Conservation (phyloP, 2,329 filamentous ascomycete species). For the Bipolaris oryzae region DNA sequence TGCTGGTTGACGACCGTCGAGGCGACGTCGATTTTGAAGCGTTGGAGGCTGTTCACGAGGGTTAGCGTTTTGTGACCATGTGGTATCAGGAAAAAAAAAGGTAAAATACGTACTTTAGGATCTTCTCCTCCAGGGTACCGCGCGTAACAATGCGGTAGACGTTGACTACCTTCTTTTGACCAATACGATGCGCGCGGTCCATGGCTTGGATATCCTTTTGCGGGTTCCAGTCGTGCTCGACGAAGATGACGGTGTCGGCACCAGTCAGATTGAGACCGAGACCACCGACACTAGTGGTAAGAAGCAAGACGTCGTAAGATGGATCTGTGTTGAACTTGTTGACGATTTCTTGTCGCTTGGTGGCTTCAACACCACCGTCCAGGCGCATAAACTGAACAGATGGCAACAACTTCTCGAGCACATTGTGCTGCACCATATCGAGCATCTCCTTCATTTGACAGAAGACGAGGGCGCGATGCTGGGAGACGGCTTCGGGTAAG, state of each 20-base stretch:
- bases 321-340: slow-evolving; percentile 99
- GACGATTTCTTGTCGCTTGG: slow-evolving; percentile 94
- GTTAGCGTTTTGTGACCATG: slow-evolving; percentile 15
- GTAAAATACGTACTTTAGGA: slow-evolving; percentile 68
- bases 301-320: slow-evolving; percentile 88
- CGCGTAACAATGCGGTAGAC: slow-evolving; percentile 96
- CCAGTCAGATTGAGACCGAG: slow-evolving; percentile 94
- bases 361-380: slow-evolving; percentile 90
- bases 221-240: slow-evolving; percentile 99
- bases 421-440: slow-evolving; percentile 96
- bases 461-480: slow-evolving; percentile 94
- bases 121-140: slow-evolving; percentile 97
- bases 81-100: not conserved
- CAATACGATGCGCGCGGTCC: slow-evolving; percentile 97
- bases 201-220: slow-evolving; percentile 98
- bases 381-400: slow-evolving; percentile 92
- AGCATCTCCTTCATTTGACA: slow-evolving; percentile 99
- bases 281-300: slow-evolving; percentile 95
- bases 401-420: slow-evolving; percentile 88
- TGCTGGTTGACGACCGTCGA: slow-evolving; percentile 99
- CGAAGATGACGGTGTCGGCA: slow-evolving; percentile 98
- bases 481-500: slow-evolving; percentile 81
- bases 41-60: slow-evolving; percentile 72
- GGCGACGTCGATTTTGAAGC: slow-evolving; percentile 99
- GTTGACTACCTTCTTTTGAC: slow-evolving; percentile 99